Base-by-base conservation (phyloP, 2,329 filamentous ascomycete species). In the Xylariaceae sp. region DNA sequence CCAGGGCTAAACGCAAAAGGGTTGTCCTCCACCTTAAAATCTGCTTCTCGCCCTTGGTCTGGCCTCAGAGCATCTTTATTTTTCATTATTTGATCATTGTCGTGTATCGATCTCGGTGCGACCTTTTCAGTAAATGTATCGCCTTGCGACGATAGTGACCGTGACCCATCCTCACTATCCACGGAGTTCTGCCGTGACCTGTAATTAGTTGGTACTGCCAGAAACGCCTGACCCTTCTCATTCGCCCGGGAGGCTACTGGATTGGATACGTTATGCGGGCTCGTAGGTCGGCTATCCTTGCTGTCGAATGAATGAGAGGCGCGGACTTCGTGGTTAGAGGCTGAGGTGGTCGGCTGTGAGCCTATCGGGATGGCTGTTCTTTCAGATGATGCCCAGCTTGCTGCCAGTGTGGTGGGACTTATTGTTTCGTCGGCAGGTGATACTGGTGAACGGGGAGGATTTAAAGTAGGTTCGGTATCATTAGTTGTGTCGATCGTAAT, bases 1-100 rank as follows among this genome's bases (percentile, higher is more conserved):
- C 92, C 92, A 2, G 89, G 89, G 2, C 86, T 84, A 68, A 91
- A 96, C 13, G 91, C 92, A 66, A 96, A 96, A 0, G 88, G 87
- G 69, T 94, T 96, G 69, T 91, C 79, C 5, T 87, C 80, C 9
- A 93, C 85, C 11, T 83, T 64, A 64, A 95, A 96, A 58, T 93
- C 89, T 15, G 75, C 78, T 68, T 92, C 89, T 46, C 86, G 89
- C 6, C 89, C 89, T 30, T 84, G 80, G 67, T 95, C 91, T 0
- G 91, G 89, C 43, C 80, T 84, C 57, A 96, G 74, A 0, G 91
- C 91, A 58, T 87, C 81, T 37, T 82, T 74, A 53, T 89, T 85
- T 50, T 80, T 83, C 64, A 86, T 81, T 30, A 91, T 79, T 53
- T 80, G 79, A 18, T 80, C 75, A 58, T 81, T 78, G 40, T 78